These are phyloP conservation scores for Raphanus sativus DNA, from an alignment of 345 rosid species.

Conservation along the genomic window DNA sequence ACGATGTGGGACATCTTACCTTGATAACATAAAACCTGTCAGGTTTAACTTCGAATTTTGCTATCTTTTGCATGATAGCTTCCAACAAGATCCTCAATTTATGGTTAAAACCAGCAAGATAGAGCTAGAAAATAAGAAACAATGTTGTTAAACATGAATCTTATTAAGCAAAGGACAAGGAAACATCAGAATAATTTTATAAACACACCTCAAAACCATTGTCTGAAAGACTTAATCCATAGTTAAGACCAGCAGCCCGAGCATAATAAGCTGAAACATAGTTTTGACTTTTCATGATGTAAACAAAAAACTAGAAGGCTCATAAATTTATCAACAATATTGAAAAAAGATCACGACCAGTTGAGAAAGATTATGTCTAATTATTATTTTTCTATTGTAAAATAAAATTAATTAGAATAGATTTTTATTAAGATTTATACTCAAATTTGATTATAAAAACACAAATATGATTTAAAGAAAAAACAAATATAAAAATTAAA, in stretches of 20 bases:
- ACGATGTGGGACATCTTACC: too few relatives aligned
- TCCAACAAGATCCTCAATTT: slow-evolving; percentile 76
- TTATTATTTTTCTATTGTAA: too few relatives aligned
- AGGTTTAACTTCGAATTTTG: slow-evolving; percentile 68
- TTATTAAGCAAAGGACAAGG: background rate
- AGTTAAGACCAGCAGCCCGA: slow-evolving; percentile 72
- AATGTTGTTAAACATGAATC: background rate
- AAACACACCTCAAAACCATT: slow-evolving; percentile 68
- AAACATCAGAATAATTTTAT: background rate
- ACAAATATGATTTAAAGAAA: too few relatives aligned
- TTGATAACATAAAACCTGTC: slow-evolving; percentile 76
- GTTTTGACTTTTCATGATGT: too few relatives aligned
- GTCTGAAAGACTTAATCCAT: slow-evolving; percentile 42
- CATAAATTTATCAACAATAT: background rate
- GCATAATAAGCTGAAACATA: slow-evolving; percentile 77
- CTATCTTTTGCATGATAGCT: slow-evolving; percentile 61
- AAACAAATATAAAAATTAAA: too few relatives aligned
- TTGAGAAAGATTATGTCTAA: too few relatives aligned
- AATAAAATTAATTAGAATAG: too few relatives aligned
- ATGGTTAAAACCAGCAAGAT: slow-evolving; percentile 76
- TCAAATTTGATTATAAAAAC: too few relatives aligned
- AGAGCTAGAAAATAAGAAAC: slow-evolving; percentile 50
- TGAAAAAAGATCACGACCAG: too few relatives aligned
- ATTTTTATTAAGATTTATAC: too few relatives aligned
- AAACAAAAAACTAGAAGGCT: background rate